phyloP scores from a whole-genome alignment of 352 stramenopile species.

The Phytophthora syringae region DNA sequence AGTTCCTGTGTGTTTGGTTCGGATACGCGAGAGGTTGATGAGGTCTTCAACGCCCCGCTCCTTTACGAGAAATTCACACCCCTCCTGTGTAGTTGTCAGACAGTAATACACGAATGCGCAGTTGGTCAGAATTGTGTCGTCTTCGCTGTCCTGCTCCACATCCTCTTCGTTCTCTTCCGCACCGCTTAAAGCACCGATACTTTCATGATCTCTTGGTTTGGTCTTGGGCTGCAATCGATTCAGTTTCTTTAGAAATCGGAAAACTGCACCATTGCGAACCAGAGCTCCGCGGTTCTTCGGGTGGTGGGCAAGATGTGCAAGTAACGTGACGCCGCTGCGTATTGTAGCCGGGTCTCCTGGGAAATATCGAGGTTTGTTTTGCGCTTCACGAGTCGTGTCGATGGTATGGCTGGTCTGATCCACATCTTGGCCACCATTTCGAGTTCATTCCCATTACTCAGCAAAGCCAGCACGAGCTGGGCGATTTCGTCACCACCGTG shows the following conservation, averaged over 20 bases:
- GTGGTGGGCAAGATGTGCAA: conserved; percentile 66
- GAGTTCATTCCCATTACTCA: conserved; percentile 42
- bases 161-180: conserved; percentile 27
- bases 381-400: conserved; percentile 13
- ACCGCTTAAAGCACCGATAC: not conserved
- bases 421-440: conserved; percentile 28
- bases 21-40: conserved; percentile 64
- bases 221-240: conserved; percentile 39
- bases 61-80: conserved; percentile 76
- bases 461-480: conserved; percentile 49
- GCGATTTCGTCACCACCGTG: conserved; percentile 67
- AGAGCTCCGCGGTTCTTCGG: conserved; percentile 62
- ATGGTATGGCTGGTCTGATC: conserved; percentile 20
- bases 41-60: conserved; percentile 73
- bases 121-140: conserved; percentile 69
- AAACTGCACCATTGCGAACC: conserved; percentile 62
- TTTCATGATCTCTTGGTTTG: conserved; percentile 10
- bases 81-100: conserved; percentile 68
- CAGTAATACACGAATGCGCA: conserved; percentile 74
- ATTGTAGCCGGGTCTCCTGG: conserved; percentile 36
- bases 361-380: conserved; percentile 35
- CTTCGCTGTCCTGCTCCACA: conserved; percentile 29
- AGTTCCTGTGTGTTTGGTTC: conserved; percentile 34
- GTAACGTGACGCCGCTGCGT: conserved; percentile 61
- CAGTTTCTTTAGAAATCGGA: conserved; percentile 61